phyloP scores from a whole-genome alignment of 345 rosid species.

The Noccaea bulbosa region DNA sequence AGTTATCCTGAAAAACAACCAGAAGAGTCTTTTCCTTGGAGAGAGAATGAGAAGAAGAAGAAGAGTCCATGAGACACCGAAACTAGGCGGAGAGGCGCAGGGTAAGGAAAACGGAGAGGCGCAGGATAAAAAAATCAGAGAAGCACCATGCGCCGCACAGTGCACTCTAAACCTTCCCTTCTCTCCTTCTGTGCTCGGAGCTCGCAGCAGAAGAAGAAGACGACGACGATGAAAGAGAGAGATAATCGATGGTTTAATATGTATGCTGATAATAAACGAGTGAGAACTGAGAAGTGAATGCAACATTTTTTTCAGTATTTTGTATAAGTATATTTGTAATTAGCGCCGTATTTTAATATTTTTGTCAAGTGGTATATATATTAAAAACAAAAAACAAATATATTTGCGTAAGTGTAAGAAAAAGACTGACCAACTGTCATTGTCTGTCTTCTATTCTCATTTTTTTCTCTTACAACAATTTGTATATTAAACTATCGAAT shows the following conservation, averaged over 20 bases:
- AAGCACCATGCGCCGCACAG: constrained; percentile 23
- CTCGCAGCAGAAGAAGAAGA: constrained; percentile 35
- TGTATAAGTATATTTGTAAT: constrained; percentile 32
- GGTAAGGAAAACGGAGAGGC: constrained; percentile 20
- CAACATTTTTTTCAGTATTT: neutral
- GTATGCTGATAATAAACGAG: constrained; percentile 6
- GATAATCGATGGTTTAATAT: constrained; percentile 15
- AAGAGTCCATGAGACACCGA: constrained; percentile 26
- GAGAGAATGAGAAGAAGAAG: constrained; percentile 23
- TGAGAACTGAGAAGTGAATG: constrained; percentile 37
- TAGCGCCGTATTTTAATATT: neutral
- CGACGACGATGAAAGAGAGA: constrained; percentile 24
- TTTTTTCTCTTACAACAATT: constrained; percentile 23
- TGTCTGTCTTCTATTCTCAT: constrained; percentile 32
- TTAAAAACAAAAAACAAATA: constrained; percentile 9
- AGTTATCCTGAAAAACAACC: neutral
- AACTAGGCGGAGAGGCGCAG: constrained; percentile 28
- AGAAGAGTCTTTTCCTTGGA: neutral
- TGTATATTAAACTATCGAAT: constrained; percentile 1
- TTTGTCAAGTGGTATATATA: constrained; percentile 32
- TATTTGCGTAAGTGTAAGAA: constrained; percentile 32
- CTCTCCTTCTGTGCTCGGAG: constrained; percentile 36
- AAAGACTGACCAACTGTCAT: constrained; percentile 41
- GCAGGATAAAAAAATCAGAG: constrained; percentile 32
- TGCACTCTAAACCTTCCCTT: constrained; percentile 33